Conservation (phyloP, 225 moss, liverwort and hornwort species). For the Bryoerythrophyllum caledonicum region DNA sequence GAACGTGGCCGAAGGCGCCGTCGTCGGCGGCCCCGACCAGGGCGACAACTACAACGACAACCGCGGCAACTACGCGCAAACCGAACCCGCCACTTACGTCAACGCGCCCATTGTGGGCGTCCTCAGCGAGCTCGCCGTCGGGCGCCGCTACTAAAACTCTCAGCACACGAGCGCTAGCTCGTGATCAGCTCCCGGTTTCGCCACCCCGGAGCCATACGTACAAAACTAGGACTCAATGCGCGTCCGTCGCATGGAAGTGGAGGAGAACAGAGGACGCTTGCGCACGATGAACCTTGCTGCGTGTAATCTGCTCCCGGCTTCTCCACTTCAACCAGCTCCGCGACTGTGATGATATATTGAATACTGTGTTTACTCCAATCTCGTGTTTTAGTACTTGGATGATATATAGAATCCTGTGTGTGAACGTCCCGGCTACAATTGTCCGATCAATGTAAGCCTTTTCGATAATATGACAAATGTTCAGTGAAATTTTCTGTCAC, state of each 20-base stretch:
- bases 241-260: slow-evolving; percentile 9
- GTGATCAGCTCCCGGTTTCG: slow-evolving; percentile 26
- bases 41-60: slow-evolving; percentile 53
- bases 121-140: slow-evolving; percentile 45
- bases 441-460: slow-evolving; percentile 3
- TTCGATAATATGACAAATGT: not conserved
- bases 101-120: slow-evolving; percentile 46
- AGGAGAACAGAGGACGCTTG: slow-evolving; percentile 28
- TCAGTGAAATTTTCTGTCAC: too few species aligned
- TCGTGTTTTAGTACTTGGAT: not conserved
- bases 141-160: slow-evolving; percentile 26
- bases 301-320: slow-evolving; percentile 35
- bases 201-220: not conserved
- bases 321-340: slow-evolving; percentile 17
- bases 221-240: not conserved
- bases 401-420: not conserved
- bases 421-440: slow-evolving; percentile 20
- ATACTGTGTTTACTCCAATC: not conserved
- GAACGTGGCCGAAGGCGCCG: slow-evolving; percentile 41
- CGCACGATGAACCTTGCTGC: slow-evolving; percentile 2
- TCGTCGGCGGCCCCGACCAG: slow-evolving; percentile 52
- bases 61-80: slow-evolving; percentile 50
- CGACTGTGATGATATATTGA: slow-evolving; percentile 14
- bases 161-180: too few species aligned
- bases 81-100: slow-evolving; percentile 49